Percentiles rank a stretch among this genome's conserved stretches.
phyloP scores from a whole-genome alignment of 2,329 filamentous ascomycete species.

The Colletotrichum salicis region DNA sequence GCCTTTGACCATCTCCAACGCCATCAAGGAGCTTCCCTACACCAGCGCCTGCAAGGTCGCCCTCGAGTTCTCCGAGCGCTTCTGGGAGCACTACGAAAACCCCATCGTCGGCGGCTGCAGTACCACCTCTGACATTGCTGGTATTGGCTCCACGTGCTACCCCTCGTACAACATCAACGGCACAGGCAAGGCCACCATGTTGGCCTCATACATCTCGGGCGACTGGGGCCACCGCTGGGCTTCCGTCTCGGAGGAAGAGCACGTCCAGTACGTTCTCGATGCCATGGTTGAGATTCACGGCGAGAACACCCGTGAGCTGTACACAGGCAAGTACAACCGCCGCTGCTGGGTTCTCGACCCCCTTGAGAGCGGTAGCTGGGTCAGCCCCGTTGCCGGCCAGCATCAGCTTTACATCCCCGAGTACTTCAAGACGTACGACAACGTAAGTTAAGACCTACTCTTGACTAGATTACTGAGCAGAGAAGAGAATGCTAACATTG shows the following conservation, averaged over 20 bases:
- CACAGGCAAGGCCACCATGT: constrained; percentile 69
- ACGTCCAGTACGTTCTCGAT: constrained; percentile 71
- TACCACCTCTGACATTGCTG: constrained; percentile 65
- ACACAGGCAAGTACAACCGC: constrained; percentile 72
- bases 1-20: constrained; percentile 54
- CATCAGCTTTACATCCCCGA: constrained; percentile 77
- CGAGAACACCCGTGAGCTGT: constrained; percentile 67
- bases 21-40: constrained; percentile 60
- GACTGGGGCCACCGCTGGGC: constrained; percentile 46
- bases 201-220: constrained; percentile 67
- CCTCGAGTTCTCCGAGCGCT: constrained; percentile 74
- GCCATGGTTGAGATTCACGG: constrained; percentile 77
- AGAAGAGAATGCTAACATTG: neutral
- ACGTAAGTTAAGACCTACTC: constrained; percentile 48
- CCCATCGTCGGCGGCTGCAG: constrained; percentile 74
- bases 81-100: constrained; percentile 62
- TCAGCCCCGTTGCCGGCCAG: constrained; percentile 68
- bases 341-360: constrained; percentile 74
- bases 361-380: constrained; percentile 72
- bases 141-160: constrained; percentile 72
- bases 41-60: constrained; percentile 66
- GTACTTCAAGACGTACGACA: constrained; percentile 77
- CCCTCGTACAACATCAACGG: constrained; percentile 74
- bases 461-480: neutral
- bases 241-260: constrained; percentile 62